A percentile compares a stretch with the other conserved stretches of the same genome.
phyloP scores from a whole-genome alignment of 2,329 filamentous ascomycete genomes.

The Reticulascus tulasneorum region DNA sequence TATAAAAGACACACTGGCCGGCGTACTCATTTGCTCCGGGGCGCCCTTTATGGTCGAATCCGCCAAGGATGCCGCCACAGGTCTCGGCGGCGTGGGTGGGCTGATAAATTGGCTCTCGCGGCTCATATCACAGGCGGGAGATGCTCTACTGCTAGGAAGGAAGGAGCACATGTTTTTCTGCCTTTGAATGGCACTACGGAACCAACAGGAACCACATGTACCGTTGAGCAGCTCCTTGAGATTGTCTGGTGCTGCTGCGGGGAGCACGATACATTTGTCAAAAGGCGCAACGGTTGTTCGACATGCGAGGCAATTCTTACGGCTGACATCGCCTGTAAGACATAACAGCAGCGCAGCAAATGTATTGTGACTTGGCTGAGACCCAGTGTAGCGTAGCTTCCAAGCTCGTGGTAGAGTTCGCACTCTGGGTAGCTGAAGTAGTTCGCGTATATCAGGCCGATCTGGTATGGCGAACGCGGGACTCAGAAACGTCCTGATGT shows the following conservation, averaged over 20 bases:
- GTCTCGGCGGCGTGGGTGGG: background rate
- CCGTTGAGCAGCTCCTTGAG: constrained; percentile 15
- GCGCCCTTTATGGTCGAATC: background rate
- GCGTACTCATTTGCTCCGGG: too few relatives aligned
- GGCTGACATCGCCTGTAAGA: constrained; percentile 6
- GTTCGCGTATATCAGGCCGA: constrained; percentile 7
- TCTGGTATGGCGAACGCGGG: constrained; percentile 3
- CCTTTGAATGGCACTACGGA: constrained; percentile 20
- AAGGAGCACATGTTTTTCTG: constrained; percentile 23
- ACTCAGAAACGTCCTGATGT: constrained; percentile 1
- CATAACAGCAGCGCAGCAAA: constrained; percentile 10
- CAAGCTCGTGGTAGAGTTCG: constrained; percentile 1
- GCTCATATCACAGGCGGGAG: too few relatives aligned
- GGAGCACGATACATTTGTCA: constrained; percentile 22
- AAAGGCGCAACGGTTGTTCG: background rate
- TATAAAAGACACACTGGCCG: background rate
- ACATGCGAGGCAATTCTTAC: constrained; percentile 1
- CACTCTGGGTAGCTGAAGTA: constrained; percentile 5
- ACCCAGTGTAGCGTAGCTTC: constrained; percentile 1
- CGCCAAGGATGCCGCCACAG: constrained; percentile 4
- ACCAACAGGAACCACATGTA: constrained; percentile 28
- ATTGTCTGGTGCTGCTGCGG: constrained; percentile 12
- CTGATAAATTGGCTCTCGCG: too few relatives aligned
- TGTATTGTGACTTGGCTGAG: constrained; percentile 4
- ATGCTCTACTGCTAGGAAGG: constrained; percentile 1